Conservation (phyloP, 2,329 filamentous ascomycete species). For the Talaromyces sp. region DNA sequence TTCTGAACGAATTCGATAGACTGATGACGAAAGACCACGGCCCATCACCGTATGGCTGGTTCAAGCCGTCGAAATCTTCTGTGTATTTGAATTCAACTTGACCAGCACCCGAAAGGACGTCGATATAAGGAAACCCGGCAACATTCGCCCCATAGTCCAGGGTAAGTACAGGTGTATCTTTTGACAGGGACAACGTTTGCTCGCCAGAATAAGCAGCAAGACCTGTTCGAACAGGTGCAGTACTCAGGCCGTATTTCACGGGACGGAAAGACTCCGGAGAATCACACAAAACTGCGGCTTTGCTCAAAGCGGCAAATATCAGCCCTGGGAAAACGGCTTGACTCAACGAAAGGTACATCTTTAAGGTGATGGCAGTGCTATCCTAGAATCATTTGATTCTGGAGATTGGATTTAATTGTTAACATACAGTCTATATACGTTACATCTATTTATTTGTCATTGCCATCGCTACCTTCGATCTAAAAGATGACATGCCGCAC, state of each 20-base stretch:
- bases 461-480: too few species aligned
- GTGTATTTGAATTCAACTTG: neutral
- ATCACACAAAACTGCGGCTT: neutral
- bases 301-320: neutral
- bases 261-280: neutral
- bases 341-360: neutral
- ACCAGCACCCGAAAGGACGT: neutral
- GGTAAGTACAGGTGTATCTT: neutral
- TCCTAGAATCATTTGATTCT: too few species aligned
- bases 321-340: neutral
- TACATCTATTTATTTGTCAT: too few species aligned
- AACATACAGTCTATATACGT: neutral
- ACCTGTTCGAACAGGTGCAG: neutral
- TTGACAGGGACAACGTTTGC: neutral
- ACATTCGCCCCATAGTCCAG: neutral
- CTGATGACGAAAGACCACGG: neutral
- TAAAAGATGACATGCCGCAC: too few species aligned
- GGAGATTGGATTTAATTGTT: too few species aligned
- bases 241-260: neutral
- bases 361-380: neutral
- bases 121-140: neutral
- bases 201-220: neutral
- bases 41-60: neutral
- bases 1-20: neutral
- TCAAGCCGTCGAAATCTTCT: neutral